A percentile compares a stretch with the other conserved stretches of the same genome.
Conservation (phyloP, 306 rosid genomes). For the Begonia peltatifolia region DNA sequence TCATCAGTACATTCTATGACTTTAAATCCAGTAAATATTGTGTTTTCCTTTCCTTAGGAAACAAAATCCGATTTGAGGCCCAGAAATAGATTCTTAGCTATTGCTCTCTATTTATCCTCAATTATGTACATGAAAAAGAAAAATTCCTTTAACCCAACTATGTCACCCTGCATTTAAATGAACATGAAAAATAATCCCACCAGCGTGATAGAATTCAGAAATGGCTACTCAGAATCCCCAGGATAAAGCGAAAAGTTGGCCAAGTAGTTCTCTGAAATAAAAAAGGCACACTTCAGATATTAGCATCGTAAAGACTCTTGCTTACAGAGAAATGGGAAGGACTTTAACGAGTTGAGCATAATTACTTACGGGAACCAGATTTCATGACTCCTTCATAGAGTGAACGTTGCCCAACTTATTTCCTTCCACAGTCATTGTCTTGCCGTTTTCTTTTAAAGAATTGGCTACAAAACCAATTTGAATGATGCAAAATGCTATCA, state of each 20-base stretch:
- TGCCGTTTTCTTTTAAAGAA: conserved; percentile 17
- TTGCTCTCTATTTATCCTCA: too few species aligned
- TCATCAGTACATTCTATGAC: too few species aligned
- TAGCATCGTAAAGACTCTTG: too few species aligned
- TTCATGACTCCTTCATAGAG: conserved; percentile 53
- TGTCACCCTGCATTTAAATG: too few species aligned
- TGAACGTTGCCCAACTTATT: conserved; percentile 58
- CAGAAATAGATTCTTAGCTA: too few species aligned
- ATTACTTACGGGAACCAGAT: conserved; percentile 74
- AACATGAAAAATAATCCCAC: conserved; percentile 10
- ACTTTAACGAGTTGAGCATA: background rate
- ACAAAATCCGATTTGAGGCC: too few species aligned
- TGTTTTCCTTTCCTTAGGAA: too few species aligned
- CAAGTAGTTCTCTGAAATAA: conserved; percentile 57
- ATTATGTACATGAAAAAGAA: too few species aligned
- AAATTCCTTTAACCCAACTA: too few species aligned
- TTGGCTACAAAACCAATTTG: conserved; percentile 60
- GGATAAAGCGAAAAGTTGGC: conserved; percentile 89
- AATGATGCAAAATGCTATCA: conserved; percentile 9
- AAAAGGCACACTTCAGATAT: too few species aligned
- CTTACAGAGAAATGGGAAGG: too few species aligned
- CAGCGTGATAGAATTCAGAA: conserved; percentile 82
- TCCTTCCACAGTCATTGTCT: conserved; percentile 48
- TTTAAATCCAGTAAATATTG: too few species aligned
- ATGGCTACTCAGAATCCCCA: conserved; percentile 86